Conservation (phyloP, 2,329 filamentous ascomycete species). For the Rhexocercosporidium sp. region DNA sequence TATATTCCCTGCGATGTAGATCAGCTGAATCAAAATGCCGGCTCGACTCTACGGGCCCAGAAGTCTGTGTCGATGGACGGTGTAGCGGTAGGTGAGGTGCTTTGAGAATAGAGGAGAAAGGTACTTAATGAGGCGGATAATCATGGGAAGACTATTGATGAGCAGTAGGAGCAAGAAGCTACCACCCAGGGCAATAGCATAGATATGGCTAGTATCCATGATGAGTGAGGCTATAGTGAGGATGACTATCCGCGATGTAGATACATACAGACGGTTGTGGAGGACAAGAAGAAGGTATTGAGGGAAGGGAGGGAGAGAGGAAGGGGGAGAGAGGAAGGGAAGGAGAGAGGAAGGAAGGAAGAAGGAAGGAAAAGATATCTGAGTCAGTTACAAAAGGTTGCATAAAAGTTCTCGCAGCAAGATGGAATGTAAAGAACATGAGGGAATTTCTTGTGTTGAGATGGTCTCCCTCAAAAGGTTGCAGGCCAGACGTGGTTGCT, state of each 20-base stretch:
- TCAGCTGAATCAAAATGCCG: constrained; percentile 22
- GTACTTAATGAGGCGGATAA: background rate
- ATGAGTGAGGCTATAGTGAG: background rate
- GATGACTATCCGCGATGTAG: background rate
- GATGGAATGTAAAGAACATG: background rate
- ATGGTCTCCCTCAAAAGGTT: background rate
- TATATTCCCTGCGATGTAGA: constrained; percentile 25
- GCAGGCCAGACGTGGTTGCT: background rate
- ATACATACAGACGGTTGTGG: background rate
- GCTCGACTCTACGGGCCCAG: constrained; percentile 33
- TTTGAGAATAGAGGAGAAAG: background rate
- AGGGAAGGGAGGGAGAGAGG: background rate
- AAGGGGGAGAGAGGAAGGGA: background rate
- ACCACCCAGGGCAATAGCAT: background rate
- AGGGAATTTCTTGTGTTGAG: background rate
- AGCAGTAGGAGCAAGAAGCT: background rate
- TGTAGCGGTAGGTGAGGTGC: constrained; percentile 4
- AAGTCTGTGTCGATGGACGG: constrained; percentile 5
- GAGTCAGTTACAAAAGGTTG: background rate
- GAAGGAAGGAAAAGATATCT: background rate
- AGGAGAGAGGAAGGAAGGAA: background rate
- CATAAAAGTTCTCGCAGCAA: background rate
- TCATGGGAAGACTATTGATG: background rate
- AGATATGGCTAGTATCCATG: background rate
- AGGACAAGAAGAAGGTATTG: background rate